Base-by-base conservation (phyloP, 2,329 filamentous ascomycete genomes). In the Bipolaris zeicola region DNA sequence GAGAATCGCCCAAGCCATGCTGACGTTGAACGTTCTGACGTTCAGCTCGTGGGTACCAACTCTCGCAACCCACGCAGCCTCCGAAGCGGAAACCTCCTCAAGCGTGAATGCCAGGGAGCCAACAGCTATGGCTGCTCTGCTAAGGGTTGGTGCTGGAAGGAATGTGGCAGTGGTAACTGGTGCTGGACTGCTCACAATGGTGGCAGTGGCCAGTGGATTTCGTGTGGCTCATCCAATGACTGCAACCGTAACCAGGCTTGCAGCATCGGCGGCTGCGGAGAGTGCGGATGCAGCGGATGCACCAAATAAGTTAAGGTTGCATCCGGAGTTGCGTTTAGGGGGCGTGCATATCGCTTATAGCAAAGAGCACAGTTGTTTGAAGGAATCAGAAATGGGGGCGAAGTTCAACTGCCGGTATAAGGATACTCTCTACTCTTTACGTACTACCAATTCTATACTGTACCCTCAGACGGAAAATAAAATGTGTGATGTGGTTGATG, bases 141-240 rank as follows among this genome's bases (percentile, higher is more conserved):
- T 20, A 51, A 51, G 26, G 48, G 48, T 24, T 51, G 48, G 48
- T 51, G 48, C 48, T 51, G 48, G 48, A 51, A 51, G 38, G 48
- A 51, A 44, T 51, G 48, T 43, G 48, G 48, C 6, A 18, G n/a
- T 36, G 48, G 48, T 16, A 51, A 51, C 48, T 51, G 48, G 48
- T 51, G 48, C 48, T 51, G 48, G 48, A 51, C 48, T 51, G 48
- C 48, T 26, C 38, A 51, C 11, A 51, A 51, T 42, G 48, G 48
- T 3, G 48, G 48, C 24, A 51, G 38, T 51, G 48, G 48, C 38
- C 48, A 51, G 48, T 51, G 48, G 48, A 51, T 51, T 44, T 51
- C 48, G 18, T 51, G 48, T 11, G 48, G 38, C 37, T 34, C 24
- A 36, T 36, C 48, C n/a, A 2, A 2, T 2, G 48, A 51, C 48